Percentiles rank a stretch among this genome's conserved stretches.
These are phyloP conservation scores for Pleurotus giganteus DNA, from an alignment of 768 basidiomycete genomes.

Conservation along the genomic window DNA sequence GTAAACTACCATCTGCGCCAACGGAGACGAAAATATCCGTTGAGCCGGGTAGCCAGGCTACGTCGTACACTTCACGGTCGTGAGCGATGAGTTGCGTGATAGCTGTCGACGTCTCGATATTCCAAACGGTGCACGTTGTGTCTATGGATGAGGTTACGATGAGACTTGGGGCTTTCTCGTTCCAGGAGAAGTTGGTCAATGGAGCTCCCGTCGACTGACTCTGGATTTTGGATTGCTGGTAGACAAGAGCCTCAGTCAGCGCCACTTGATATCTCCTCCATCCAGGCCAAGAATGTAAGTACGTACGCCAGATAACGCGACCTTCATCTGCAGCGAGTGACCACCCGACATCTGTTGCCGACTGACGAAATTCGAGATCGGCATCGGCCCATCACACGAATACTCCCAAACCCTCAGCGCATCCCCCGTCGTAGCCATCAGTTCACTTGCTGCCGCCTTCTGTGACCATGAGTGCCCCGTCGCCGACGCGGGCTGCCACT, in stretches of 20 bases:
- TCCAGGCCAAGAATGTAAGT: constrained; percentile 1
- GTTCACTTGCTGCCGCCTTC: constrained; percentile 66
- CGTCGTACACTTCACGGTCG: constrained; percentile 95
- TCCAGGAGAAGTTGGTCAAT: constrained; percentile 97
- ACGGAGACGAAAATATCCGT: constrained; percentile 98
- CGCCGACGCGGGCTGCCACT: constrained; percentile 85
- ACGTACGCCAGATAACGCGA: constrained; percentile 79
- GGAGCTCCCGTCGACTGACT: constrained; percentile 83
- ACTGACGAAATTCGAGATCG: constrained; percentile 68
- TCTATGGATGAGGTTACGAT: constrained; percentile 98
- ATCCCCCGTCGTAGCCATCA: constrained; percentile 93
- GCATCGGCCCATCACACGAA: constrained; percentile 57
- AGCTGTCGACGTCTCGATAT: constrained; percentile 90
- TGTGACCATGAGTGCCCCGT: constrained; percentile 64
- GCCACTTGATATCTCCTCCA: background rate
- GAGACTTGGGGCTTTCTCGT: constrained; percentile 83
- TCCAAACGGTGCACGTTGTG: constrained; percentile 99
- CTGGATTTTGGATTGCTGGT: constrained; percentile 87
- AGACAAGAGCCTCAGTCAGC: background rate
- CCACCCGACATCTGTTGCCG: constrained; percentile 53
- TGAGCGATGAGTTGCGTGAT: constrained; percentile 98
- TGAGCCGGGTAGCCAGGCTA: constrained; percentile 96
- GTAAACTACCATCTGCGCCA: constrained; percentile 93
- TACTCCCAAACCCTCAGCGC: constrained; percentile 93
- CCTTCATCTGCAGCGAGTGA: constrained; percentile 70